phyloP scores from a whole-genome alignment of 2,329 filamentous ascomycete species.

The Orbilia ellipsospora region DNA sequence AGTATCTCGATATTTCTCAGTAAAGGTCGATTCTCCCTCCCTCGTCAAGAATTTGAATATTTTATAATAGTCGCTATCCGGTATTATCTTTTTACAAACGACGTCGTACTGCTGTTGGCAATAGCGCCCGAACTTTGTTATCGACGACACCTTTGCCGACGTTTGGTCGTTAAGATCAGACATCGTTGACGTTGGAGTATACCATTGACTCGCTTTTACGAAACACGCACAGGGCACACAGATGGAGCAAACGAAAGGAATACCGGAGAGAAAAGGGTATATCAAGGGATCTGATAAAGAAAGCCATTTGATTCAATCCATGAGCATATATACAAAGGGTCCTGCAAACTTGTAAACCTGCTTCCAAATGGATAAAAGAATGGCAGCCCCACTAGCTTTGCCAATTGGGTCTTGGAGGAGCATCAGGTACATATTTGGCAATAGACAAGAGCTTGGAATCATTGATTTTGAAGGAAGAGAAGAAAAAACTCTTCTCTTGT shows the following conservation, averaged over 20 bases:
- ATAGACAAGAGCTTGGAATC: slow-evolving; percentile 26
- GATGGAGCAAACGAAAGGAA: slow-evolving; percentile 6
- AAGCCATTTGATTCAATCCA: slow-evolving; percentile 23
- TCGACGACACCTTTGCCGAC: slow-evolving; percentile 7
- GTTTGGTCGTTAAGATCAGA: slow-evolving; percentile 11
- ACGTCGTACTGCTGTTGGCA: slow-evolving; percentile 11
- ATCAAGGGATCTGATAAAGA: slow-evolving; percentile 54
- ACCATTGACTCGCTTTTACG: background rate
- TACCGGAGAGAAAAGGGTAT: slow-evolving; percentile 11
- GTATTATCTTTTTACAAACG: slow-evolving; percentile 27
- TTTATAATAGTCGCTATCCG: slow-evolving; percentile 46
- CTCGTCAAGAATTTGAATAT: slow-evolving; percentile 43
- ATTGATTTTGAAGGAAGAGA: slow-evolving; percentile 11
- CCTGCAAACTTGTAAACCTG: slow-evolving; percentile 18
- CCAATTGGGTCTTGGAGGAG: background rate
- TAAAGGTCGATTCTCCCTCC: slow-evolving; percentile 12
- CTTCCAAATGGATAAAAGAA: slow-evolving; percentile 1
- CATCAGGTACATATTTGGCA: background rate
- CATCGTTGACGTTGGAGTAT: slow-evolving; percentile 8
- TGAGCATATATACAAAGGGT: slow-evolving; percentile 42
- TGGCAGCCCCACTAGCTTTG: background rate
- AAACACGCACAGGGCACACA: background rate
- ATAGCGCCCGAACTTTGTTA: slow-evolving; percentile 6
- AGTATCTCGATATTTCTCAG: slow-evolving; percentile 34
- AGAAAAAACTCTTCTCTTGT: slow-evolving; percentile 19